These are phyloP conservation scores for Yarrowia deformans DNA, from an alignment of 805 yeast species.

Conservation along the genomic window DNA sequence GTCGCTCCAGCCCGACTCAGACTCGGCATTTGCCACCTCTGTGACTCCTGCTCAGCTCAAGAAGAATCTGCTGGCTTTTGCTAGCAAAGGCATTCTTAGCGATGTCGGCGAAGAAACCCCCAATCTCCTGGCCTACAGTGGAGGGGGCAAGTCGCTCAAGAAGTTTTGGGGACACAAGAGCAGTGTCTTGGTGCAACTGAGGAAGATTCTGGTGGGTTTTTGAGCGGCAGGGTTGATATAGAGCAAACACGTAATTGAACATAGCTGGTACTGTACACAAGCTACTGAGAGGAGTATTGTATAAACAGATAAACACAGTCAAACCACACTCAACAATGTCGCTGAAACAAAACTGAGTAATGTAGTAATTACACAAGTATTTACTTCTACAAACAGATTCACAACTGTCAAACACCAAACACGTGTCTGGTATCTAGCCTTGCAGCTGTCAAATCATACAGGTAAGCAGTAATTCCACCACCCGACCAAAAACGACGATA, in stretches of 20 bases:
- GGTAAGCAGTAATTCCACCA: too few species aligned
- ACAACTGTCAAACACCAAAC: too few species aligned
- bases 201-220: not conserved
- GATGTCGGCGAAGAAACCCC: constrained; percentile 61
- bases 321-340: too few species aligned
- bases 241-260: not conserved
- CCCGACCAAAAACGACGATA: too few species aligned
- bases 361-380: too few species aligned
- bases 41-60: constrained; percentile 63
- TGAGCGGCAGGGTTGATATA: not conserved
- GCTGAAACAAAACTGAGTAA: too few species aligned
- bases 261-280: too few species aligned
- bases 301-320: too few species aligned
- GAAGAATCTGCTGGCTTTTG: constrained; percentile 59
- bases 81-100: constrained; percentile 57
- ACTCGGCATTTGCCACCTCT: constrained; percentile 57
- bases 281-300: too few species aligned
- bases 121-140: constrained; percentile 65
- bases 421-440: too few species aligned
- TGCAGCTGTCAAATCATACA: too few species aligned
- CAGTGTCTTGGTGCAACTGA: not conserved
- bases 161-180: constrained; percentile 55
- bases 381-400: too few species aligned
- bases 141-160: constrained; percentile 63
- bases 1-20: constrained; percentile 60